Evolutionary conservation across 2,329 filamentous ascomycete species (phyloP).

Genomic region (Aspergillus sp.): DNA sequence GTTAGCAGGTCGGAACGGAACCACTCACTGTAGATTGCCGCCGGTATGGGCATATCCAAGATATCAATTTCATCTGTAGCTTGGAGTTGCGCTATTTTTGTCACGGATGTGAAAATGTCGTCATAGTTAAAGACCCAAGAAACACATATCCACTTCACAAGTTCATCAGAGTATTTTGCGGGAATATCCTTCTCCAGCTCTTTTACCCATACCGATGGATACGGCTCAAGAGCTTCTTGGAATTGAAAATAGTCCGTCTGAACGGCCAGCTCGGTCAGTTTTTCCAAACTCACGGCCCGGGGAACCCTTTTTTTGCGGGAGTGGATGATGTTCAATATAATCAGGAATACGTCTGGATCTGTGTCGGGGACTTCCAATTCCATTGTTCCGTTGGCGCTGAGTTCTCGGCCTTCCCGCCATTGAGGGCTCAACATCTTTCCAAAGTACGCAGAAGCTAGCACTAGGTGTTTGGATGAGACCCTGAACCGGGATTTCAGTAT

Average conservation of each 20-base stretch:
- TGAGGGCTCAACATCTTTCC: neutral
- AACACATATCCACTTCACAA: neutral
- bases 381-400: neutral
- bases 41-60: neutral
- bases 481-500: neutral
- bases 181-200: neutral
- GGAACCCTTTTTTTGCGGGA: neutral
- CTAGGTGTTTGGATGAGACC: constrained; percentile 4
- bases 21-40: neutral
- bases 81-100: neutral
- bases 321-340: constrained; percentile 3
- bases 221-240: neutral
- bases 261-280: neutral
- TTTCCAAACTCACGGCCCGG: neutral
- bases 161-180: neutral
- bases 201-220: neutral
- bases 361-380: neutral
- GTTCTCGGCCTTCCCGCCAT: constrained; percentile 1
- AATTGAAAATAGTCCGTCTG: constrained; percentile 5
- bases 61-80: neutral
- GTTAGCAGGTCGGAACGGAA: too few species aligned
- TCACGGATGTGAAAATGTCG: neutral
- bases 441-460: constrained; percentile 2
- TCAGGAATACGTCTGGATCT: neutral
- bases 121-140: neutral